phyloP scores from a whole-genome alignment of 257 asterid genomes.

The Mentha longifolia region DNA sequence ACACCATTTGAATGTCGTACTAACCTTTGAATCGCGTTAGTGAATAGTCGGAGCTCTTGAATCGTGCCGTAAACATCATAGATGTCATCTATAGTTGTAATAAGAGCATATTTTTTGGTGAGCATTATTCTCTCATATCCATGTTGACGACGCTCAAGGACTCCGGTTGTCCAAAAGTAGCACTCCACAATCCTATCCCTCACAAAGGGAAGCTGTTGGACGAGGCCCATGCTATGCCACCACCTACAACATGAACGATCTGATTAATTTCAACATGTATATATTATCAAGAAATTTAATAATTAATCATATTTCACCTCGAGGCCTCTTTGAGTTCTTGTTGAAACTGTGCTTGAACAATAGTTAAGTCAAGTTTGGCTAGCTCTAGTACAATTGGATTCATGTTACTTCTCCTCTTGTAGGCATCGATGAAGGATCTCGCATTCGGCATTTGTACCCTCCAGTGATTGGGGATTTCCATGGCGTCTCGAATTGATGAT shows the following conservation, averaged over 20 bases:
- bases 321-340: slow-evolving; percentile 19
- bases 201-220: not conserved
- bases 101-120: not conserved
- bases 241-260: not conserved
- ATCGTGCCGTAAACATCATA: not conserved
- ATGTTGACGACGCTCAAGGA: no score
- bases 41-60: not conserved
- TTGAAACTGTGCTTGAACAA: slow-evolving; percentile 11
- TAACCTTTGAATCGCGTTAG: not conserved
- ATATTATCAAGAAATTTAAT: no score
- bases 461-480: slow-evolving; percentile 18
- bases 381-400: slow-evolving; percentile 2
- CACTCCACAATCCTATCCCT: slow-evolving; percentile 20
- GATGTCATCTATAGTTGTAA: not conserved
- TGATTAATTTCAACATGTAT: no score
- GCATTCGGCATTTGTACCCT: not conserved
- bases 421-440: not conserved
- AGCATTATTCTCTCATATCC: not conserved
- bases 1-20: no score
- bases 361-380: not conserved
- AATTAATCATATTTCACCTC: not conserved
- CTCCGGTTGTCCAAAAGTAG: not conserved
- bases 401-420: not conserved
- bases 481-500: not conserved
- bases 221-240: not conserved